phyloP scores from a whole-genome alignment of 257 asterid genomes.

The Avicennia marina region DNA sequence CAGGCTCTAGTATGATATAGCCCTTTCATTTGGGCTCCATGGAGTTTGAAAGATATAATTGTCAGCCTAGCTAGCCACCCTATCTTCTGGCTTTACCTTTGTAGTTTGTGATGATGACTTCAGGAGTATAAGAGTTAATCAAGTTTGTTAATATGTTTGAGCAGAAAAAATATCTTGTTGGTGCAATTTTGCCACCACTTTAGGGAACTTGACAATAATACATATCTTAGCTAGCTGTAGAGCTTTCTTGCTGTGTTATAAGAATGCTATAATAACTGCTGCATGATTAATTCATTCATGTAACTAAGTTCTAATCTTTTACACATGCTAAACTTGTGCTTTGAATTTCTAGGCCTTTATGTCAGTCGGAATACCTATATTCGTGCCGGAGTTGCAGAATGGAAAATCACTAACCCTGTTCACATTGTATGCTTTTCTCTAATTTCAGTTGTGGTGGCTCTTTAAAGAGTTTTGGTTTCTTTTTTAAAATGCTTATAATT shows the following conservation, averaged over 20 bases:
- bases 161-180: neutral
- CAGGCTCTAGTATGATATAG: neutral
- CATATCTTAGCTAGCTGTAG: neutral
- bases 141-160: neutral
- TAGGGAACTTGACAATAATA: neutral
- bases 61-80: neutral
- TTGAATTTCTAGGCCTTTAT: slow-evolving; percentile 39
- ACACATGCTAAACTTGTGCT: slow-evolving; percentile 10
- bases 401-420: slow-evolving; percentile 90
- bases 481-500: neutral
- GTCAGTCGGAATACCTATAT: slow-evolving; percentile 96
- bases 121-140: neutral
- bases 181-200: neutral
- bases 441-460: neutral
- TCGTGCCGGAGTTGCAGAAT: slow-evolving; percentile 90
- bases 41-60: neutral
- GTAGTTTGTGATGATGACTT: neutral
- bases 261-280: neutral
- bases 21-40: neutral
- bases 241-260: neutral
- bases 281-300: no score
- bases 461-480: no score
- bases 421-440: slow-evolving; percentile 58
- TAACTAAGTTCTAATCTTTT: no score
- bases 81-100: neutral